Evolutionary conservation across 176 grass and related monocot genomes (phyloP), one percentile per base, ranked within the genome.

Genomic region (Chrysopogon serrulatus): DNA sequence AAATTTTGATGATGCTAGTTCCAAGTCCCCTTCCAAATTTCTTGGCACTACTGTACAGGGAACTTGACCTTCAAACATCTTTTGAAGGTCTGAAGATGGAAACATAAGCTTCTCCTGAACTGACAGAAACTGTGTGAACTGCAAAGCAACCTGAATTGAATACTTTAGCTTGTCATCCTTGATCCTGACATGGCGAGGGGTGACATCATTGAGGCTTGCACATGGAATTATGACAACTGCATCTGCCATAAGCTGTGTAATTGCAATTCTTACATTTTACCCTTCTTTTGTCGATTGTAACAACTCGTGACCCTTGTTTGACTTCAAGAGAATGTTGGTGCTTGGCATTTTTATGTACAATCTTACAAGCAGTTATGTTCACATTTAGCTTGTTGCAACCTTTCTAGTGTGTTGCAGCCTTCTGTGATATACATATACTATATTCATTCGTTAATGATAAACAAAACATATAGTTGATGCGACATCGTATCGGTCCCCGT

Each of bases 321-420:
- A 63, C 74, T 74, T 16, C 47, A 79, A 23, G 59, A 80, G 41
- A 75, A 90, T 87, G 36, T 87, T 43, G 68, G 62, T 79, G 41
- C 59, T 67, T 88, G 72, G 14, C 40, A 71, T 67, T 73, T 86
- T 84, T 73, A 77, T 90, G 80, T 87, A 85, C 62, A 83, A 81
- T 84, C 77, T 84, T 90, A 90, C 68, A 36, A 90, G 77, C 62
- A 35, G 77, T 68, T 86, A 54, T 86, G 60, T 51, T 78, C 10
- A 31, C 39, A 28, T 69, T 75, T 79, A 43, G 12, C 36, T 71
- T 41, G 34, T 66, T 85, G 43, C 43, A 76, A 41, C 39, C 10
- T 76, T 66, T 28, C 51, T 72, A 71, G 41, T 82, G 48, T 76
- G 53, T 57, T 54, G 71, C 64, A 36, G 15, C 42, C 23, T 80